These are phyloP conservation scores for Quercus lobata DNA, from an alignment of 331 rosid genomes.

Conservation along the genomic window DNA sequence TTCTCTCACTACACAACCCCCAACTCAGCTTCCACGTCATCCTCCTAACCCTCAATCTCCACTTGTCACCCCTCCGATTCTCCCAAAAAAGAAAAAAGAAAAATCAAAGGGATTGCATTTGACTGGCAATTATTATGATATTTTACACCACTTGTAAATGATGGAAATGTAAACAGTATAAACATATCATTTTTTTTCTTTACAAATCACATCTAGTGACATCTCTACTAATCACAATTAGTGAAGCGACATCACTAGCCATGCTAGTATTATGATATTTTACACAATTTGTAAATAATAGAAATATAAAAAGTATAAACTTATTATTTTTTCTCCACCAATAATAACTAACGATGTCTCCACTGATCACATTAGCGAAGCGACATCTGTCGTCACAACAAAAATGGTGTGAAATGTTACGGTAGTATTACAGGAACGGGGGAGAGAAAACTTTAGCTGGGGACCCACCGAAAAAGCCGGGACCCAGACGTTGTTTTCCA, in stretches of 20 bases:
- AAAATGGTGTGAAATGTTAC: background rate
- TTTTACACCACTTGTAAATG: too few species aligned
- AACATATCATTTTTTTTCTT: too few species aligned
- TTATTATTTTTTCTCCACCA: too few species aligned
- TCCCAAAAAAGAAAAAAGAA: background rate
- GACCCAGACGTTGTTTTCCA: background rate
- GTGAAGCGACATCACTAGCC: too few species aligned
- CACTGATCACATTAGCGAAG: too few species aligned
- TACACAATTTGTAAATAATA: too few species aligned
- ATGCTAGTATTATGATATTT: too few species aligned
- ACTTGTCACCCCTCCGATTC: background rate
- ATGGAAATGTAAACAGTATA: too few species aligned
- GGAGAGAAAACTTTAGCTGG: background rate
- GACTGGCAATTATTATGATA: too few species aligned
- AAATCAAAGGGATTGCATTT: background rate
- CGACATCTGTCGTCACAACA: background rate
- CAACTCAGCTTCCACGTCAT: background rate
- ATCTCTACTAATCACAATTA: too few species aligned
- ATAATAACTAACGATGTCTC: accelerated
- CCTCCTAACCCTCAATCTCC: background rate
- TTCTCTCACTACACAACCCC: background rate
- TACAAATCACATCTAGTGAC: too few species aligned
- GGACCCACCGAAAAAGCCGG: background rate
- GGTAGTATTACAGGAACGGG: too few species aligned
- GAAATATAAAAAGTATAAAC: accelerated